Base-by-base conservation (phyloP, 805 yeast genomes). In the Suhomyces sp. region DNA sequence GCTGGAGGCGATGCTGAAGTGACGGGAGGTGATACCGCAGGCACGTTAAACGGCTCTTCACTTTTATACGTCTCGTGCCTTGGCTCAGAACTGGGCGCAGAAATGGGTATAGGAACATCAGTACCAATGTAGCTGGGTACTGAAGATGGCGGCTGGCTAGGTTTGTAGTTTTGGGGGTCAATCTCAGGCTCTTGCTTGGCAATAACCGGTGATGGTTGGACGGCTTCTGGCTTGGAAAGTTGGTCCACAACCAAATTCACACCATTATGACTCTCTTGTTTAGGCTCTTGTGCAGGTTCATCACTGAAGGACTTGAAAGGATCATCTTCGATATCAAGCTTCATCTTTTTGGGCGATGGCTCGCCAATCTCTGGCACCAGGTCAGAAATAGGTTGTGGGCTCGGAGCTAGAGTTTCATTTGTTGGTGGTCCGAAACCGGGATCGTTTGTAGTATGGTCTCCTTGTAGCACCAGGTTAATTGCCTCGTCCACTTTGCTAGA, bases 341-440 rank as follows among this genome's bases (percentile, higher is more conserved):
- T 44, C 3, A 44, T 44, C 35, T 25, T 44, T 19, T 44, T 44
- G 46, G 46, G 46, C 15, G 35, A 44, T 13, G 46, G 46, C n/a
- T 44, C 35, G 31, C 35, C 12, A 10, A 43, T 43, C 29, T 43
- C 29, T 19, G 45, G 27, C 29, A 17, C 29, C 45, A 22, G 27
- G 25, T 22, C 45, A 22, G 45, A 43, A 15, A 43, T 22, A n/a
- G 45, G 45, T 20, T n/a, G 25, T 43, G 5, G 17, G 15, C 6
- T 43, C 10, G 7, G 45, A 12, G 13, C 2, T 19, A 6, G 22
- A 37, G n/a, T 4, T 7, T 37, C 22, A 19, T 17, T 19, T 19
- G 17, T 19, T 37, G 12, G 41, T 17, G 20, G 20, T 5, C 19
- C 41, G 13, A 37, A 17, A 10, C 6, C 10, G 21, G 21, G 2